Evolutionary conservation across 1,284 basidiomycete species (phyloP), one percentile per base, ranked within the genome.

Genomic region (Rhodotorula sp.): DNA sequence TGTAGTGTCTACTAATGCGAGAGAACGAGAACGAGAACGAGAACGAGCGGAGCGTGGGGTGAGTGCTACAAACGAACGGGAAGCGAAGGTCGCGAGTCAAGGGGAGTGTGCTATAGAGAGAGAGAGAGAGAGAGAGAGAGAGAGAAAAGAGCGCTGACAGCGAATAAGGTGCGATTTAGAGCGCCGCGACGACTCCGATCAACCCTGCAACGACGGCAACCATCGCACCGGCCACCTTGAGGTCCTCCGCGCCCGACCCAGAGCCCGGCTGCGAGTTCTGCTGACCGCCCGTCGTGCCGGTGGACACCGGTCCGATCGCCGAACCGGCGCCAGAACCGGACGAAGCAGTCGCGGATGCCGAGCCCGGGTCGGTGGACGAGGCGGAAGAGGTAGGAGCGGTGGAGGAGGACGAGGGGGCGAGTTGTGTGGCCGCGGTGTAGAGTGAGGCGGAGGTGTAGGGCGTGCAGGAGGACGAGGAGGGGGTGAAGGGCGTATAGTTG

Each of bases 391-490:
- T 31, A 40, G 57, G 26, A 51, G 24, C 24, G 26, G 59, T 46
- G 10, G 76, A 53, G 24, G 59, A 37, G 24, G 51, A 37, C 44
- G 63, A 28, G 34, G 20, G 30, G 16, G 80, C 76, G 65, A 40
- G 26, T 20, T 54, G 37, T 1, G 28, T 31, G 16, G 51, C 68
- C 5, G 66, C 74, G 22, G 79, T 82, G 80, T 80, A 90, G 53
- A 90, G 80, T 22, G 81, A 82, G 1, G 84, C 76, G n/a, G 86
- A 87, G 22, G 81, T 76, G 79, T 83, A 87, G 1, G 84, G 83
- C 24, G 82, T 81, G 78, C 89, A 91, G 78, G 85, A 84, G 56
- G 85, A 87, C 44, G 85, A 85, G 4, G 86, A 79, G 15, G 89
- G 88, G 34, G 86, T 80, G 24, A 77, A 78, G n/a, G 88, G 81